Evolutionary conservation across 1,284 basidiomycete genomes (phyloP), one percentile per base, ranked within the genome.

Genomic region (Athelia sp.): DNA sequence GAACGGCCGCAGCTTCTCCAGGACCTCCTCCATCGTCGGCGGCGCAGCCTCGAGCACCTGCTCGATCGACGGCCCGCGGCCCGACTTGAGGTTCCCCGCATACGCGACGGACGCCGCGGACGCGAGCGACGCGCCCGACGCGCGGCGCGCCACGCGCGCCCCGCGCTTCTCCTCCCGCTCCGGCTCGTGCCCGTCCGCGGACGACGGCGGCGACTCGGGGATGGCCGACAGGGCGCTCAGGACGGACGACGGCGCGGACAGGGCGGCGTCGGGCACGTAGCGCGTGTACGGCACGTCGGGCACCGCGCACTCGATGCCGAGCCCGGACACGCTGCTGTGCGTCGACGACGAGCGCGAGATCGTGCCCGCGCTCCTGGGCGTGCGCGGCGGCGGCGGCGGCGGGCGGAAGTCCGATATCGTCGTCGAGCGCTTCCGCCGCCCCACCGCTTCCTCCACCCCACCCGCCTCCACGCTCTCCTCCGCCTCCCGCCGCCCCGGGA

Each of bases 1-100:
- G 46, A 67, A 67, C 0, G 65, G 65, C n/a, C 65, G 57, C 19
- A 72, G 56, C 51, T 63, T 71, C 48, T 72, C 67, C 21, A 71
- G 50, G 6, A 67, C 67, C 44, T 69, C 59, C 31, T 68, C 67
- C 66, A 71, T 69, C 50, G 60, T 46, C 4, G 36, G 36, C 50
- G 56, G 57, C 49, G 67, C 52, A 32, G 26, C n/a, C 47, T 66
- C 66, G 1, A 65, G 55, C 43, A 65, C 58, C 54, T 66, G 66
- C 42, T 51, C 67, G 55, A 66, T 72, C 51, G 52, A 70, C 54
- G 52, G 59, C 36, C 65, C 55, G 24, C 52, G 44, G 49, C 50
- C 47, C 31, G 61, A 46, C 51, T 50, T 53, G 32, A 57, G 56
- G 44, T 58, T 55, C 46, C 54, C 52, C 3, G 54, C 44, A 38